Evolutionary conservation across 495 filamentous ascomycete species (phyloP).

Genomic region (Bombardia bombarda): DNA sequence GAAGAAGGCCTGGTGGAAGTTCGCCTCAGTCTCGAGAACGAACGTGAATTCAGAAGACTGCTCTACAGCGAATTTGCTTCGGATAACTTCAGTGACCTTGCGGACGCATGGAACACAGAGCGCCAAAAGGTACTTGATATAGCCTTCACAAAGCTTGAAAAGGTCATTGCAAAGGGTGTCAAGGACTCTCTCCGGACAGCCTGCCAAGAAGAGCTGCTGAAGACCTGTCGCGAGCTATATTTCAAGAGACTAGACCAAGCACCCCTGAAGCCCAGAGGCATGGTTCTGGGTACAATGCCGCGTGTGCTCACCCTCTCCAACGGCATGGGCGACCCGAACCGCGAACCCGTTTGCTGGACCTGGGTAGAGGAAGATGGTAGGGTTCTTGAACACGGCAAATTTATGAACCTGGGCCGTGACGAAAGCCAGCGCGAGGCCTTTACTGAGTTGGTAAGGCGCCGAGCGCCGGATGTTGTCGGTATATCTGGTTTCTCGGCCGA

Average conservation of each 20-base stretch:
- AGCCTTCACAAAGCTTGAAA: constrained; percentile 74
- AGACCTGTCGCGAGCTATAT: constrained; percentile 75
- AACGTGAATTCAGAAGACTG: constrained; percentile 60
- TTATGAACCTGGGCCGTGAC: constrained; percentile 67
- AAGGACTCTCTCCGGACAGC: constrained; percentile 87
- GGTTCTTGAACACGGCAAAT: constrained; percentile 80
- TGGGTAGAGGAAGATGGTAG: constrained; percentile 91
- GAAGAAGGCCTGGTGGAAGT: constrained; percentile 87
- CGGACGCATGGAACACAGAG: constrained; percentile 88
- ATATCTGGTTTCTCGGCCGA: constrained; percentile 87
- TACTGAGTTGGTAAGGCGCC: constrained; percentile 61
- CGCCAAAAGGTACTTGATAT: constrained; percentile 75
- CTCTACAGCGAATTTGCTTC: constrained; percentile 79
- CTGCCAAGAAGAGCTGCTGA: constrained; percentile 82
- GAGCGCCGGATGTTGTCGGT: constrained; percentile 82
- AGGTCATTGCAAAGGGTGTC: constrained; percentile 75
- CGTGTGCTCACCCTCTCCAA: constrained; percentile 81
- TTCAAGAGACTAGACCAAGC: constrained; percentile 87
- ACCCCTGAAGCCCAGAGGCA: constrained; percentile 90
- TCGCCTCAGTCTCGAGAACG: constrained; percentile 63
- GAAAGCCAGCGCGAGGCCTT: constrained; percentile 57
- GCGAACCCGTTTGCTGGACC: constrained; percentile 80
- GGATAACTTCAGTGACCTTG: constrained; percentile 89
- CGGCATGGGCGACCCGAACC: constrained; percentile 63
- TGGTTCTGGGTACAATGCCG: constrained; percentile 79